A percentile compares a stretch with the other conserved stretches of the same genome.
These are phyloP conservation scores for Radiomyces spectabilis DNA, from an alignment of 192 early-diverging fungal species.

Conservation along the genomic window DNA sequence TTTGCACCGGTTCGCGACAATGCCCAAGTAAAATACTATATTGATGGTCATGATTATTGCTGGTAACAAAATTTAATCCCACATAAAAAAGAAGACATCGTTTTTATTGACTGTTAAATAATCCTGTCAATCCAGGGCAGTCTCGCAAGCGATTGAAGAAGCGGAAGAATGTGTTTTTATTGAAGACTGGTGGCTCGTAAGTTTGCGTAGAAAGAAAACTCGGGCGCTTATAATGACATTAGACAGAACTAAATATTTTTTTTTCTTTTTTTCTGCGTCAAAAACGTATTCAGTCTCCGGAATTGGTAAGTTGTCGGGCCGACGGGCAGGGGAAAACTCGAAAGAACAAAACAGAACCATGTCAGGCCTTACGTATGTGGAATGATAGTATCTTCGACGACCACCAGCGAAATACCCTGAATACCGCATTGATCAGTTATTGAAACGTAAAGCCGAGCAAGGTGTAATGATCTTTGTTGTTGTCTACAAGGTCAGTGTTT, in stretches of 20 bases:
- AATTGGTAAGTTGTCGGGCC: conserved; percentile 14
- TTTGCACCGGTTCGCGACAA: conserved; percentile 69
- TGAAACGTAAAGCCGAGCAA: conserved; percentile 79
- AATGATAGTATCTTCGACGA: conserved; percentile 55
- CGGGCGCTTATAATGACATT: no score
- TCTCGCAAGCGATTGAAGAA: conserved; percentile 61
- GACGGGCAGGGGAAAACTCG: no score
- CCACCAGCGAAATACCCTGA: conserved; percentile 66
- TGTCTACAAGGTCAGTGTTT: conserved; percentile 59
- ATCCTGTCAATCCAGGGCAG: conserved; percentile 22
- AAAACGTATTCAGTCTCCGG: no score
- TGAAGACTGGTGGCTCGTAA: conserved; percentile 80
- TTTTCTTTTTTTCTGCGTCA: conserved; percentile 1
- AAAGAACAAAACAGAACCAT: neutral
- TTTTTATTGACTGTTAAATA: neutral
- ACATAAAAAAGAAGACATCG: neutral
- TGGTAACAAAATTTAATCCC: conserved; percentile 15
- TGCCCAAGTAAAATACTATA: conserved; percentile 60
- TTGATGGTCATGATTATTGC: conserved; percentile 77
- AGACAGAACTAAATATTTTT: no score
- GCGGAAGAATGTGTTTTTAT: conserved; percentile 61
- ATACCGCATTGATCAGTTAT: conserved; percentile 69
- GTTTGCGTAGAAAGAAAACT: neutral
- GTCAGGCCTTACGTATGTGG: neutral
- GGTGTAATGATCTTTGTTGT: conserved; percentile 83